These are phyloP conservation scores for Lactarius hatsudake DNA, from an alignment of 768 basidiomycete genomes.

Conservation along the genomic window DNA sequence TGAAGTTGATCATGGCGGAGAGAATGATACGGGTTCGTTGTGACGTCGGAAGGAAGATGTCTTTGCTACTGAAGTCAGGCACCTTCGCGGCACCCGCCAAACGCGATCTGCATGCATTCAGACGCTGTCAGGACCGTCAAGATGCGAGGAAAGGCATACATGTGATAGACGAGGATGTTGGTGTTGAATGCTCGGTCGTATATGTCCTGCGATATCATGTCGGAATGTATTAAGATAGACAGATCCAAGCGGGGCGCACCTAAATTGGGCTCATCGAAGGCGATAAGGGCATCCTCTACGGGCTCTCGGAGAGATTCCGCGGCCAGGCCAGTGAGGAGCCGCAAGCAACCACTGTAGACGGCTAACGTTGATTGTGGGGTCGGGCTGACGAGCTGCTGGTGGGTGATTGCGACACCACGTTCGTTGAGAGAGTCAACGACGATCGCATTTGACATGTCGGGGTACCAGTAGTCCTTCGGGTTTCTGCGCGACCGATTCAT, in stretches of 20 bases:
- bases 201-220: conserved; percentile 50
- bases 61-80: conserved; percentile 72
- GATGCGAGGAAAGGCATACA: conserved; percentile 42
- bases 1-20: conserved; percentile 90
- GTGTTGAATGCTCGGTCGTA: conserved; percentile 56
- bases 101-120: conserved; percentile 46
- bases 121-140: not conserved
- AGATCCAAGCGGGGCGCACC: conserved; percentile 39
- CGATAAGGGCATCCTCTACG: conserved; percentile 50
- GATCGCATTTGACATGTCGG: conserved; percentile 61
- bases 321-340: conserved; percentile 64
- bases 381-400: conserved; percentile 66
- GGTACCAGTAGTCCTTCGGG: conserved; percentile 51
- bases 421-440: conserved; percentile 61
- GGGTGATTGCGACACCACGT: conserved; percentile 66
- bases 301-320: conserved; percentile 59
- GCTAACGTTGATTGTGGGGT: conserved; percentile 66
- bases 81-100: conserved; percentile 72
- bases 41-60: conserved; percentile 68
- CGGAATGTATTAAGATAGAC: not conserved
- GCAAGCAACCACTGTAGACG: conserved; percentile 68
- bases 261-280: conserved; percentile 48
- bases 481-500: conserved; percentile 23
- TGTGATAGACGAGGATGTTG: conserved; percentile 66
- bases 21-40: conserved; percentile 73